These are phyloP conservation scores for Hyphopichia burtonii DNA, from an alignment of 1,139 yeast genomes.

Conservation along the genomic window DNA sequence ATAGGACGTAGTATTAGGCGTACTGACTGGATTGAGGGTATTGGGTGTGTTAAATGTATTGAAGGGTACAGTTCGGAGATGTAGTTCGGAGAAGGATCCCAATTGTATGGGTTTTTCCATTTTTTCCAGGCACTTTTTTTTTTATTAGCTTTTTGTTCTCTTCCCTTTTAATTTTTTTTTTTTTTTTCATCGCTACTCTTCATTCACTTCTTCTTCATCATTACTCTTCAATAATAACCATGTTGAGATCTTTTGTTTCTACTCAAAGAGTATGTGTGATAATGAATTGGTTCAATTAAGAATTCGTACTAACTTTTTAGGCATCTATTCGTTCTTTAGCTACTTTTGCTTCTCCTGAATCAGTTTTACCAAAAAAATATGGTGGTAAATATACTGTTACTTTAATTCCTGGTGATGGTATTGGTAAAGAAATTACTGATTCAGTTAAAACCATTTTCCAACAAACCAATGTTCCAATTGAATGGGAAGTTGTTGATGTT, in stretches of 20 bases:
- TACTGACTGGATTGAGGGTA: too few species aligned
- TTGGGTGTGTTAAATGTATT: too few species aligned
- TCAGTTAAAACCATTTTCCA: slow-evolving; percentile 89
- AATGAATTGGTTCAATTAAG: too few species aligned
- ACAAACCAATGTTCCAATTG: slow-evolving; percentile 84
- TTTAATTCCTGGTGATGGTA: slow-evolving; percentile 92
- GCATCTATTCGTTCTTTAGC: slow-evolving; percentile 45
- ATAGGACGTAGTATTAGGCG: too few species aligned
- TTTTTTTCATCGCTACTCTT: slow-evolving; percentile 3
- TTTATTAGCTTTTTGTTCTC: not conserved
- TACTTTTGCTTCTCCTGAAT: slow-evolving; percentile 54
- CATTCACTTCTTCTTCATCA: slow-evolving; percentile 7
- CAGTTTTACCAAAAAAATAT: slow-evolving; percentile 82
- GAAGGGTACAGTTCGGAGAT: too few species aligned
- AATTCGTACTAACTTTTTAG: slow-evolving; percentile 18
- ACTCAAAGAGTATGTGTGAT: slow-evolving; percentile 4
- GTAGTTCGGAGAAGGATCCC: too few species aligned
- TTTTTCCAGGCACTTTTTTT: too few species aligned
- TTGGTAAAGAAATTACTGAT: slow-evolving; percentile 94
- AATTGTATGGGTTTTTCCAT: too few species aligned
- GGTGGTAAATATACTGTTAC: slow-evolving; percentile 94
- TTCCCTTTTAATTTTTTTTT: slow-evolving; percentile 6
- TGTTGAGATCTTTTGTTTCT: slow-evolving; percentile 2
- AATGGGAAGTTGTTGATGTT: slow-evolving; percentile 90
- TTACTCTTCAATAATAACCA: slow-evolving; percentile 1